phyloP scores from a whole-genome alignment of 164 flowering plant species.

The Dillenia turbinata region DNA sequence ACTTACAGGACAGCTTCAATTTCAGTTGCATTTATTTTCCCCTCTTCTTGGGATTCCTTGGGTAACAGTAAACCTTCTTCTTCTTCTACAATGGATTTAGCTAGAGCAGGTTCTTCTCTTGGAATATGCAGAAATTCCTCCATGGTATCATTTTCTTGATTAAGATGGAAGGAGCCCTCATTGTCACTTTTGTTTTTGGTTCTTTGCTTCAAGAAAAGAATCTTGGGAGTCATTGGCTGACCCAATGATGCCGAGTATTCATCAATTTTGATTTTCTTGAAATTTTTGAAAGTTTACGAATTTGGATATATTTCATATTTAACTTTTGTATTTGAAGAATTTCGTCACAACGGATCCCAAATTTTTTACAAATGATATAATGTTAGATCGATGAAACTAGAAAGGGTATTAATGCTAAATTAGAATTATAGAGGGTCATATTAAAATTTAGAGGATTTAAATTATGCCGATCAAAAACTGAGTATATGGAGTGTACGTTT shows the following conservation, averaged over 20 bases:
- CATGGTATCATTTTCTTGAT: slow-evolving; percentile 19
- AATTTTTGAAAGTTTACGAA: too few relatives aligned
- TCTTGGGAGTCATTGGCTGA: slow-evolving; percentile 76
- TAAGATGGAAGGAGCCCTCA: slow-evolving; percentile 21
- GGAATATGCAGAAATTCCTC: slow-evolving; percentile 14
- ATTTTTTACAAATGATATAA: too few relatives aligned
- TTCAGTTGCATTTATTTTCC: slow-evolving; percentile 20
- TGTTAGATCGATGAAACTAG: too few relatives aligned
- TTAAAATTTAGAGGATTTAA: too few relatives aligned
- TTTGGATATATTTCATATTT: too few relatives aligned
- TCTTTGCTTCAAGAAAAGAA: slow-evolving; percentile 63
- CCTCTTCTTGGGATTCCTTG: slow-evolving; percentile 23
- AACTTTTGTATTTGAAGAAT: too few relatives aligned
- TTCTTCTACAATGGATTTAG: slow-evolving; percentile 14
- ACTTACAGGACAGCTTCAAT: slow-evolving; percentile 29
- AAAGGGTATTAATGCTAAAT: too few relatives aligned
- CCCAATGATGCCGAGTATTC: slow-evolving; percentile 86
- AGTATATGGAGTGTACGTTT: too few relatives aligned
- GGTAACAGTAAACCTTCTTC: slow-evolving; percentile 29
- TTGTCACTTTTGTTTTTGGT: slow-evolving; percentile 17
- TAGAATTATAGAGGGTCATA: too few relatives aligned
- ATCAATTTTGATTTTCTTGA: too few relatives aligned
- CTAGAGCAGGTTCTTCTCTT: slow-evolving; percentile 8
- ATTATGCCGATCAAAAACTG: too few relatives aligned
- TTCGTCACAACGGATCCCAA: too few relatives aligned